phyloP scores from a whole-genome alignment of 2,329 filamentous ascomycete species.

The Neoscytalidium dimidiatum region DNA sequence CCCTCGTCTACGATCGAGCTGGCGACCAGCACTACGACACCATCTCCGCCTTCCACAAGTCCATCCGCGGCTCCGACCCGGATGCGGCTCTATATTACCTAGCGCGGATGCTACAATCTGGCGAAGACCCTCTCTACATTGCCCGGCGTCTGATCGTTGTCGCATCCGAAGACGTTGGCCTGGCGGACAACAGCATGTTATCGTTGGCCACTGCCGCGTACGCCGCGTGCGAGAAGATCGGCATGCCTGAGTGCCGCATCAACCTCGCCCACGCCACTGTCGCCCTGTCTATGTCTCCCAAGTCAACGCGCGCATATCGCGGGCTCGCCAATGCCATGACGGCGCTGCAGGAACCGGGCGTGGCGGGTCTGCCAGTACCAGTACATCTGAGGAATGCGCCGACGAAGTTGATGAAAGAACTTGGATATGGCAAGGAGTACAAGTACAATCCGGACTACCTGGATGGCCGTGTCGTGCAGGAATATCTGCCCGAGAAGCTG shows the following conservation, averaged over 20 bases:
- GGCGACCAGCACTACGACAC: conserved; percentile 98
- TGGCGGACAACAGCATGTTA: conserved; percentile 84
- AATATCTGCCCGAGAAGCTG: conserved; percentile 83
- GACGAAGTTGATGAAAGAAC: conserved; percentile 87
- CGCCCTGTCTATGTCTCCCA: conserved; percentile 76
- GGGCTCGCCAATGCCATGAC: conserved; percentile 78
- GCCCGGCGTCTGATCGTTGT: conserved; percentile 93
- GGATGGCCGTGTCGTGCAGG: conserved; percentile 79
- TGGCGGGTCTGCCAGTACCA: conserved; percentile 80
- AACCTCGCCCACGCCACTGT: conserved; percentile 85
- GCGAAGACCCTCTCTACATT: conserved; percentile 90
- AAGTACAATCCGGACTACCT: conserved; percentile 94
- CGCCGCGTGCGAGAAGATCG: conserved; percentile 86
- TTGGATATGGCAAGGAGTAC: conserved; percentile 88
- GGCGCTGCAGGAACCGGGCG: conserved; percentile 75
- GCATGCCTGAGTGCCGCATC: conserved; percentile 92
- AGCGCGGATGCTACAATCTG: conserved; percentile 90
- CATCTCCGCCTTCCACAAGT: conserved; percentile 96
- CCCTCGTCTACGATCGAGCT: conserved; percentile 89
- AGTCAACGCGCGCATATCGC: conserved; percentile 85
- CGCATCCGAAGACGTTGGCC: conserved; percentile 88
- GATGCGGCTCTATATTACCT: conserved; percentile 94
- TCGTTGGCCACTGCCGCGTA: conserved; percentile 83
- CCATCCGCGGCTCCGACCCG: conserved; percentile 81
- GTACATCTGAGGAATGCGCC: conserved; percentile 90